Conservation (phyloP, 2,329 filamentous ascomycete species). For the Penicillium sp. region DNA sequence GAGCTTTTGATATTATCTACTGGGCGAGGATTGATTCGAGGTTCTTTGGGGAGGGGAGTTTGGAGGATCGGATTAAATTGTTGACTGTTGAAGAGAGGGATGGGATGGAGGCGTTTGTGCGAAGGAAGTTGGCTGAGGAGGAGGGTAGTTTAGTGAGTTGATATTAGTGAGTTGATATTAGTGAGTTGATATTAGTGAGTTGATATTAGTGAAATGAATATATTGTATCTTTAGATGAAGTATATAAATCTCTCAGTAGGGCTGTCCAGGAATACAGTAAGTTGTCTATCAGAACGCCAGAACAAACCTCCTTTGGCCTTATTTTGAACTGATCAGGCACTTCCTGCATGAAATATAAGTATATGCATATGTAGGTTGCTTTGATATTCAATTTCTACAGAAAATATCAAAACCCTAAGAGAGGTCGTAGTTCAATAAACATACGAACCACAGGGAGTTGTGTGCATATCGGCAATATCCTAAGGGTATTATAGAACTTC, state of each 20-base stretch:
- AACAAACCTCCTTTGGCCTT: too few species aligned
- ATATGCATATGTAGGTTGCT: too few species aligned
- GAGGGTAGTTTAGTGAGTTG: neutral
- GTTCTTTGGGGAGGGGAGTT: constrained; percentile 21
- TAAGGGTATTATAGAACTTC: too few species aligned
- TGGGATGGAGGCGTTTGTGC: constrained; percentile 17
- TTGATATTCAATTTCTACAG: too few species aligned
- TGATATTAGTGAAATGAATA: neutral
- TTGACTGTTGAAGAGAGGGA: constrained; percentile 18
- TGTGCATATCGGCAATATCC: too few species aligned
- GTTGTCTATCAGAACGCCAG: neutral
- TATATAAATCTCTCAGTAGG: neutral
- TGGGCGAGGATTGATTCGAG: constrained; percentile 18
- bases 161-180: too few species aligned
- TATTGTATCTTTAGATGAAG: too few species aligned
- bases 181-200: too few species aligned
- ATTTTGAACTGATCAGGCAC: neutral
- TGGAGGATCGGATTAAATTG: constrained; percentile 16
- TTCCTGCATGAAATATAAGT: neutral
- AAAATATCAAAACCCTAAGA: too few species aligned
- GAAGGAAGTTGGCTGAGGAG: constrained; percentile 14
- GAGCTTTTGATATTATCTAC: constrained; percentile 17
- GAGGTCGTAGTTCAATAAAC: too few species aligned
- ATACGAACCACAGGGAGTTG: too few species aligned
- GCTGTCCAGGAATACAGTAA: neutral